phyloP scores from a whole-genome alignment of 2,329 filamentous ascomycete species.

The Diplocarpon mali region DNA sequence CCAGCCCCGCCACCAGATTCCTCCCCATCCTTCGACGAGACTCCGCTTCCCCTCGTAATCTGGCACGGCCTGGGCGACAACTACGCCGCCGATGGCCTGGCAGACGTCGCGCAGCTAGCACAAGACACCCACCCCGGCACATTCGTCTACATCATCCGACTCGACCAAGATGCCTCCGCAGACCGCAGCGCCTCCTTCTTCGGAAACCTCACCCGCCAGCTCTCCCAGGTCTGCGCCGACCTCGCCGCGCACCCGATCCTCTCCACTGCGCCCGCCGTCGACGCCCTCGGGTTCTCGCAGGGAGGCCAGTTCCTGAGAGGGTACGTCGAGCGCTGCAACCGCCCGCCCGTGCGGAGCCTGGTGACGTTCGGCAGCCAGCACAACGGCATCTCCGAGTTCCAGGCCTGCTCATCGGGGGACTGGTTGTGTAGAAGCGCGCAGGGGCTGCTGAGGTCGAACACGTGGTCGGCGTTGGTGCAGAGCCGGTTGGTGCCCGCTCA shows the following conservation, averaged over 20 bases:
- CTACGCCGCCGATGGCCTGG: slow-evolving; percentile 66
- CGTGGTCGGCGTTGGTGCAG: slow-evolving; percentile 73
- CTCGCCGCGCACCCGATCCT: slow-evolving; percentile 69
- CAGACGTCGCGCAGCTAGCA: slow-evolving; percentile 58
- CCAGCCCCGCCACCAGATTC: background rate
- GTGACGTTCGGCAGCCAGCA: slow-evolving; percentile 64
- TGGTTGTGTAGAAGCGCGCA: slow-evolving; percentile 74
- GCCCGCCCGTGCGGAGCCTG: slow-evolving; percentile 43
- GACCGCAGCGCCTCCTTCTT: slow-evolving; percentile 84
- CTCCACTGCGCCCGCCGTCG: slow-evolving; percentile 69
- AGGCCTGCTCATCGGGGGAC: slow-evolving; percentile 59
- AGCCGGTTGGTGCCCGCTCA: slow-evolving; percentile 77
- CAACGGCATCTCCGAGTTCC: slow-evolving; percentile 77
- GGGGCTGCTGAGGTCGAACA: slow-evolving; percentile 65
- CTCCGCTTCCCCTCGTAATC: slow-evolving; percentile 80
- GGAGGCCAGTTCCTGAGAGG: slow-evolving; percentile 92
- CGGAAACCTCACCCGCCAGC: slow-evolving; percentile 74
- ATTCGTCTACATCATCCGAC: slow-evolving; percentile 66
- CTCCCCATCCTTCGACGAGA: slow-evolving; percentile 32
- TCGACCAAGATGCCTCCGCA: slow-evolving; percentile 47
- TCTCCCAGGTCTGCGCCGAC: slow-evolving; percentile 66
- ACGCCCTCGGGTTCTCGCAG: slow-evolving; percentile 90
- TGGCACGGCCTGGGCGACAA: slow-evolving; percentile 81
- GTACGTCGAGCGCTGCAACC: slow-evolving; percentile 79
- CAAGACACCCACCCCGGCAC: slow-evolving; percentile 69